Percentiles rank a stretch among this genome's conserved stretches.
Evolutionary conservation across 345 rosid genomes (phyloP).

Genomic region (Pugionium cornutum): DNA sequence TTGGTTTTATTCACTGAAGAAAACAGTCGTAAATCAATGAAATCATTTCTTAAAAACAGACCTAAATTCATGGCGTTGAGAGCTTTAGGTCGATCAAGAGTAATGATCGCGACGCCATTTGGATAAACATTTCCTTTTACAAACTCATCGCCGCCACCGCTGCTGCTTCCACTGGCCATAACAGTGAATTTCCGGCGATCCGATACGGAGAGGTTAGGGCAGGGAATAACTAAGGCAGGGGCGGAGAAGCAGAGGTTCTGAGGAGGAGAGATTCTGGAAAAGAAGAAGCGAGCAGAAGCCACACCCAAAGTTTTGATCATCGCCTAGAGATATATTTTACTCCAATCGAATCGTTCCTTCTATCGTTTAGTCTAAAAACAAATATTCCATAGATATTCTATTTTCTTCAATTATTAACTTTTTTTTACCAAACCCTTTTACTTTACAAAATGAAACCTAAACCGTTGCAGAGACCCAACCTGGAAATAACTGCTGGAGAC

Average conservation of each 20-base stretch:
- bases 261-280: constrained; percentile 14
- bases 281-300: constrained; percentile 33
- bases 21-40: background rate
- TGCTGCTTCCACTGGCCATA: constrained; percentile 49
- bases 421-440: no score
- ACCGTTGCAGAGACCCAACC: no score
- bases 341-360: no score
- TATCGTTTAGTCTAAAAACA: no score
- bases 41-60: constrained; percentile 12
- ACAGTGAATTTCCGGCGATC: constrained; percentile 35
- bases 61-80: constrained; percentile 97
- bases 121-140: constrained; percentile 70
- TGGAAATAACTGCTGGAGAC: no score
- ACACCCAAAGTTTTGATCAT: constrained; percentile 30
- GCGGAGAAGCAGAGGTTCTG: background rate
- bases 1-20: background rate
- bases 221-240: background rate
- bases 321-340: background rate
- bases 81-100: constrained; percentile 90
- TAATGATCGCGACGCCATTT: constrained; percentile 91
- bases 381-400: no score
- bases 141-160: constrained; percentile 49
- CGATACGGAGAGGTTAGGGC: constrained; percentile 16
- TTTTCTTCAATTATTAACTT: no score
- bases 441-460: no score